A percentile compares a stretch with the other conserved stretches of the same genome.
phyloP scores from a whole-genome alignment of 495 filamentous ascomycete genomes.

The Cercophora sp. region DNA sequence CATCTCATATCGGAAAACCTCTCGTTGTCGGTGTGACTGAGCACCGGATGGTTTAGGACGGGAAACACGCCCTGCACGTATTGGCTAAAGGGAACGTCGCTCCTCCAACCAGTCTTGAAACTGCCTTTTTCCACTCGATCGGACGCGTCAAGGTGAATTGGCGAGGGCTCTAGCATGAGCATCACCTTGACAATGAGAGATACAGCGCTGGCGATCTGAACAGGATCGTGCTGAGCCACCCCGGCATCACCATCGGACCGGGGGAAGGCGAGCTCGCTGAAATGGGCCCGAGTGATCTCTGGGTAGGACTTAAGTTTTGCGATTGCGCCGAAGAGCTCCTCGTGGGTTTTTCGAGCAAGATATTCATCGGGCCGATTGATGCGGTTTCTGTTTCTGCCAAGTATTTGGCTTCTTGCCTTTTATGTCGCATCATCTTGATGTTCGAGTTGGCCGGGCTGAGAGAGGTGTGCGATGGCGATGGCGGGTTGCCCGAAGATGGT shows the following conservation, averaged over 20 bases:
- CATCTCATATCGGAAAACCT: background rate
- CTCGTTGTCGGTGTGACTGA: constrained; percentile 3
- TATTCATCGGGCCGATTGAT: no score
- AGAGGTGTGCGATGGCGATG: no score
- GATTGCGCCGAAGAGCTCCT: background rate
- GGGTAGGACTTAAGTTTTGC: background rate
- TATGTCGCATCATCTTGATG: no score
- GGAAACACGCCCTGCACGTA: constrained; percentile 6
- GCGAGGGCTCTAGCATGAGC: background rate
- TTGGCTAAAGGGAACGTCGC: constrained; percentile 2
- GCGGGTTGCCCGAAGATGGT: no score
- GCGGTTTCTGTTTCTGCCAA: no score
- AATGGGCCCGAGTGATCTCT: background rate
- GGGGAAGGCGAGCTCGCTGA: background rate
- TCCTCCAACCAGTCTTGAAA: background rate
- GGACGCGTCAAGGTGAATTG: background rate
- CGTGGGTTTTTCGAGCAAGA: no score
- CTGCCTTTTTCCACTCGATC: constrained; percentile 2
- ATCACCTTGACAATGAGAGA: constrained; percentile 5
- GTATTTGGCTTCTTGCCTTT: no score
- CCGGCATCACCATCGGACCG: background rate
- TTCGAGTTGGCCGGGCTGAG: no score
- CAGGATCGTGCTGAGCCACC: background rate
- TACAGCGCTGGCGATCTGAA: background rate
- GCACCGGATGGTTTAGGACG: background rate